Conservation (phyloP, 495 filamentous ascomycete species). For the Letharia lupina region DNA sequence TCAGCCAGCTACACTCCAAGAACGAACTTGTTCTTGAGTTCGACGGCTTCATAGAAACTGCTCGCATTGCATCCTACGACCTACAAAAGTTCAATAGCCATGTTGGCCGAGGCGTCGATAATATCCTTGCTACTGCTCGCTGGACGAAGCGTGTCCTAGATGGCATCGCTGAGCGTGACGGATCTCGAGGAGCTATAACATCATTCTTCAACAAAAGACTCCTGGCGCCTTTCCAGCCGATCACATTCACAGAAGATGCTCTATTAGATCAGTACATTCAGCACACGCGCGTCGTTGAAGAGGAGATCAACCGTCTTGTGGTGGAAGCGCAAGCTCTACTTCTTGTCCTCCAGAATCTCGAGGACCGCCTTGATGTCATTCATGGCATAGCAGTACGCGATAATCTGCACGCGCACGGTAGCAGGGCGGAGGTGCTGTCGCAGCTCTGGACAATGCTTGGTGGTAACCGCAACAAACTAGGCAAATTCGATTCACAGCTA, state of each 20-base stretch:
- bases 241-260: constrained; percentile 42
- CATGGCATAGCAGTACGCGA: constrained; percentile 53
- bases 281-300: constrained; percentile 55
- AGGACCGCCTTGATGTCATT: constrained; percentile 55
- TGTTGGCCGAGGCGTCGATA: constrained; percentile 60
- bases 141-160: constrained; percentile 51
- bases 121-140: constrained; percentile 56
- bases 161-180: constrained; percentile 35
- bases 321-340: constrained; percentile 56
- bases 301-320: constrained; percentile 54
- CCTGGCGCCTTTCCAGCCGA: constrained; percentile 51
- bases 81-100: constrained; percentile 60
- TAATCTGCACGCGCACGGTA: constrained; percentile 37
- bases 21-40: constrained; percentile 61
- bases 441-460: constrained; percentile 64
- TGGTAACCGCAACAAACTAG: constrained; percentile 46
- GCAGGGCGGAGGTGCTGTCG: constrained; percentile 51
- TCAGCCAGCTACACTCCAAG: constrained; percentile 37
- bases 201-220: constrained; percentile 36
- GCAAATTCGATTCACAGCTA: constrained; percentile 51
- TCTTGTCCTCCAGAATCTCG: constrained; percentile 48
- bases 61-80: constrained; percentile 45
- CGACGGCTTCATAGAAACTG: constrained; percentile 54
- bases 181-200: constrained; percentile 32
- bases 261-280: constrained; percentile 55